phyloP scores from a whole-genome alignment of 257 asterid species.

The Solanum pinnatisectum region DNA sequence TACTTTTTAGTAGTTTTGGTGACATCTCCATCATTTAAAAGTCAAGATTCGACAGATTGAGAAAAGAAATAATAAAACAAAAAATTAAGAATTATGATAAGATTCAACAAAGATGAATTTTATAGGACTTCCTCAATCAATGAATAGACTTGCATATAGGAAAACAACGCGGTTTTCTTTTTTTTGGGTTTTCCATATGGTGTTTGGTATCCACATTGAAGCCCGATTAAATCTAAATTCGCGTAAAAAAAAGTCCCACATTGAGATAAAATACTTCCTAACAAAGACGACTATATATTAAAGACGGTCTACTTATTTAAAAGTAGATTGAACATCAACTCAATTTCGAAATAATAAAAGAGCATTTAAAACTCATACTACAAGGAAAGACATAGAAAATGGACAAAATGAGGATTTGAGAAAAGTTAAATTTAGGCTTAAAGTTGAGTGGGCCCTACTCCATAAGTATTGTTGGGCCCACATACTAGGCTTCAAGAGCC shows the following conservation, averaged over 20 bases:
- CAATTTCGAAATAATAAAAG: not conserved
- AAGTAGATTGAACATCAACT: not conserved
- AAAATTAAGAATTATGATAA: not conserved
- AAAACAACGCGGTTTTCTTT: not conserved
- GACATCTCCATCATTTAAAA: not conserved
- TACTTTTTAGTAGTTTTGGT: not conserved
- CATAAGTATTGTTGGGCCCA: not conserved
- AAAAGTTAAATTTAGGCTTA: not conserved
- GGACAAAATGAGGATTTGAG: not conserved
- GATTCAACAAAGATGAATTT: not conserved
- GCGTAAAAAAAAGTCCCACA: no score
- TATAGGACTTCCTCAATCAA: not conserved
- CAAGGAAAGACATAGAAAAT: not conserved
- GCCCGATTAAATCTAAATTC: no score
- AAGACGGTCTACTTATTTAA: not conserved
- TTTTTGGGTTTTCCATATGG: no score
- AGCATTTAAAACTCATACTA: not conserved
- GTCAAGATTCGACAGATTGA: not conserved
- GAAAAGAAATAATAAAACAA: no score
- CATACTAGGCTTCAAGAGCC: not conserved
- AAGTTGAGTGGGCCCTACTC: not conserved
- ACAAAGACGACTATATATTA: no score
- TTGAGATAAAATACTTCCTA: no score
- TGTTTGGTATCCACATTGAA: no score
- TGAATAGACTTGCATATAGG: not conserved